Percentiles rank a stretch among this genome's conserved stretches.
Conservation (phyloP, 768 basidiomycete genomes). For the Agaricus subrufescens region DNA sequence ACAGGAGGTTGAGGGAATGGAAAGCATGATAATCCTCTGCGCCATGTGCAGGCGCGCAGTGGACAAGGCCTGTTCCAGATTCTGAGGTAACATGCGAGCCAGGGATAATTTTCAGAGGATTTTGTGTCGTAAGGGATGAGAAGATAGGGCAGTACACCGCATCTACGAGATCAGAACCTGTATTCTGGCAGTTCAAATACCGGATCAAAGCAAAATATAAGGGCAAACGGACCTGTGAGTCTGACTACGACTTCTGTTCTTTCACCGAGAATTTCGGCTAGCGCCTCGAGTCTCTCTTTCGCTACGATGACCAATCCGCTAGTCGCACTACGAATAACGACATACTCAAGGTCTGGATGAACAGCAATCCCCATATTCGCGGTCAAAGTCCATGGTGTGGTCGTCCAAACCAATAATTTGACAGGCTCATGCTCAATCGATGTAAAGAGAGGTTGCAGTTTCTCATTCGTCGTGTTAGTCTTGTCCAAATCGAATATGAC, state of each 20-base stretch:
- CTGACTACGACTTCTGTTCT: constrained; percentile 28
- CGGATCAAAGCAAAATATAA: not conserved
- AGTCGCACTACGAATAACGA: constrained; percentile 33
- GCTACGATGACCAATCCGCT: constrained; percentile 40
- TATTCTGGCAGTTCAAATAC: not conserved
- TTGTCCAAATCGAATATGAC: constrained; percentile 68
- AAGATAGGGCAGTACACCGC: constrained; percentile 63
- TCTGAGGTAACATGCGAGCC: constrained; percentile 77
- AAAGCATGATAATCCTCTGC: constrained; percentile 86
- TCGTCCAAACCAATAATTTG: constrained; percentile 87
- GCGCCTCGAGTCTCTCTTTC: constrained; percentile 41
- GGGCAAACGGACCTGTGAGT: constrained; percentile 29
- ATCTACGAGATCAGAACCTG: constrained; percentile 54
- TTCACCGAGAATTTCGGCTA: constrained; percentile 30
- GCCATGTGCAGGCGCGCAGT: constrained; percentile 94
- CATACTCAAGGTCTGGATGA: constrained; percentile 67
- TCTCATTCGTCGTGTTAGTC: constrained; percentile 13
- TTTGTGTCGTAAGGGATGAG: constrained; percentile 20
- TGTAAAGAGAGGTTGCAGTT: constrained; percentile 27
- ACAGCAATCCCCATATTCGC: constrained; percentile 97
- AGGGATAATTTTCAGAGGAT: constrained; percentile 45
- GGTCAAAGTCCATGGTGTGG: constrained; percentile 95
- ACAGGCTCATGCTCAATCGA: constrained; percentile 25
- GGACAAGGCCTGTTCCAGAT: constrained; percentile 94
- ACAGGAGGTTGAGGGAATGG: constrained; percentile 49